Conservation (phyloP, 805 yeast genomes). For the Kodamaea kakaduensis region DNA sequence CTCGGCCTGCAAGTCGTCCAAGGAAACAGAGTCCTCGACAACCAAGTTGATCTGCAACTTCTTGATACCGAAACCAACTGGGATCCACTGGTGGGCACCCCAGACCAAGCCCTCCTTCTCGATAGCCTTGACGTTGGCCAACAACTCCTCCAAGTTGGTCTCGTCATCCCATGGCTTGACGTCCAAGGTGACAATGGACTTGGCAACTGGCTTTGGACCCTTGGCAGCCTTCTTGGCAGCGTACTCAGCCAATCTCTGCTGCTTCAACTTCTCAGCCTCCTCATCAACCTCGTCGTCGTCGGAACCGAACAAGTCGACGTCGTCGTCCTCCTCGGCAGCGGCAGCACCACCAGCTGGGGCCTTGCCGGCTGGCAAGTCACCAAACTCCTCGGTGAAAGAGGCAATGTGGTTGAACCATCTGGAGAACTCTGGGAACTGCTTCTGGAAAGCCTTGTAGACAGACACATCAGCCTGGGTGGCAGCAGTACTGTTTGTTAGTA, state of each 20-base stretch:
- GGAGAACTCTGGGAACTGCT: constrained; percentile 86
- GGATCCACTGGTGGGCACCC: constrained; percentile 97
- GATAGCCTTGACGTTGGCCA: constrained; percentile 80
- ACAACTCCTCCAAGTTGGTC: constrained; percentile 87
- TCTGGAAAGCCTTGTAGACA: constrained; percentile 90
- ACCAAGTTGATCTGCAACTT: constrained; percentile 98
- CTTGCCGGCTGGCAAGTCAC: constrained; percentile 72
- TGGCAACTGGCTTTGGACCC: constrained; percentile 98
- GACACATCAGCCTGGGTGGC: constrained; percentile 96
- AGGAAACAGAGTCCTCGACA: constrained; percentile 93
- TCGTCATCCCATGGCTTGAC: constrained; percentile 99
- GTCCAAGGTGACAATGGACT: constrained; percentile 93
- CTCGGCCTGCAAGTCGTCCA: constrained; percentile 77
- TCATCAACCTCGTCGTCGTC: constrained; percentile 93
- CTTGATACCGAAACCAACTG: constrained; percentile 99
- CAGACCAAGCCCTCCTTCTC: constrained; percentile 91
- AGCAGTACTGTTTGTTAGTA: constrained; percentile 55
- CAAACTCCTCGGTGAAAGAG: constrained; percentile 83
- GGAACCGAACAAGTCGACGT: constrained; percentile 93
- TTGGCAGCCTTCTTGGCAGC: constrained; percentile 95
- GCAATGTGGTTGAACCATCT: constrained; percentile 99
- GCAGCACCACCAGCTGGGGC: constrained; percentile 50
- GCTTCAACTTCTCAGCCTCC: constrained; percentile 96
- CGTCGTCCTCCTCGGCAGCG: constrained; percentile 68
- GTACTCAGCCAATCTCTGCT: constrained; percentile 96